Base-by-base conservation (phyloP, 2,329 filamentous ascomycete genomes). In the Cladobotryum protrusum region DNA sequence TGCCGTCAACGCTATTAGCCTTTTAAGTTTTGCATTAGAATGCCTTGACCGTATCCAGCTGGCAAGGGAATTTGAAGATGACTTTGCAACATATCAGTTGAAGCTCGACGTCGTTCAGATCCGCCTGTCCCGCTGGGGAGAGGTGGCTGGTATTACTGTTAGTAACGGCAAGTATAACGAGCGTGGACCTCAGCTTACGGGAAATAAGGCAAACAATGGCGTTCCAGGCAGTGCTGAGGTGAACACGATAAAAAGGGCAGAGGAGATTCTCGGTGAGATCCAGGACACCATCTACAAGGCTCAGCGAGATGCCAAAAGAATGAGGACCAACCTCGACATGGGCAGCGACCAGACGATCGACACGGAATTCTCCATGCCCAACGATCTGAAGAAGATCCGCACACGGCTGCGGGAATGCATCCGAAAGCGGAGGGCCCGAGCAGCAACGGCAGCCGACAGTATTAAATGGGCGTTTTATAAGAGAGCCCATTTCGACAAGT, bases 391-490 rank as follows among this genome's bases (percentile, higher is more conserved):
- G 24, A 29, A 29, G 6, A 29, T 29, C 24, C 24, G 24, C 4
- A 9, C 24, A 29, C 7, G 24, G 24, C 24, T 29, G 24, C 24
- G 24, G 24, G 24, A 29, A 8, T 29, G 24, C 24, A 6, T 29
- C 2, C 24, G 24, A 6, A 37, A 18, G 40, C 40, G 15, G 18
- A 43, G 41, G 13, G 8, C 11, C 32, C 47, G 37, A 5, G 24
- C 40, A 3, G 33, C 40, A n/a, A 48, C 18, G 8, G 33, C 19
- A 6, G 19, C 43, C 6, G 17, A 34, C 20, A 32, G 39, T 12
- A 7, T 48, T 2, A 43, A 48, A 32, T 48, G 47, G 47, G 47
- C 33, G 19, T 5, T 48, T 36, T 48, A 48, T 19, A 48, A 43
- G 3, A 48, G 7, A 17, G 33, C 42, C n/a, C 41, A 18, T 1